Base-by-base conservation (phyloP, 2,329 filamentous ascomycete species). In the Metarhizium rileyi region DNA sequence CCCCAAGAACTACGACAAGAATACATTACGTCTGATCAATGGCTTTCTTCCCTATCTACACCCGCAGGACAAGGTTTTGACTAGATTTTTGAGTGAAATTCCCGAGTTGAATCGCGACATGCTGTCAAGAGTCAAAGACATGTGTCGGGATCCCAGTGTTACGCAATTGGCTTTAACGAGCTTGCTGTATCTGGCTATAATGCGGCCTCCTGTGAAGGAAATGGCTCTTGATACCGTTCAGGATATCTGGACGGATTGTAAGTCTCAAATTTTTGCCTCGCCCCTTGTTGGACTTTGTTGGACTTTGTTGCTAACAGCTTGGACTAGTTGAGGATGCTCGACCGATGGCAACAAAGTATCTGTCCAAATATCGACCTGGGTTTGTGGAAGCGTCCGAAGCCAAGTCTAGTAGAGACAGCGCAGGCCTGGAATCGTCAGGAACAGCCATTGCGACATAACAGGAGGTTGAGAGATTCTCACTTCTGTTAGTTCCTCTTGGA, bases 41-140 rank as follows among this genome's bases (percentile, higher is more conserved):
- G 87, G 87, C 2, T 88, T 98, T 59, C 69, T 95, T 30, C 87
- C 88, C 4, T 97, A 95, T 64, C 74, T 97, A n/a, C 90, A 96
- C 62, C 80, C 84, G 2, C 86, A 88, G 53, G 93, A 98, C 63
- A 91, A 93, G 65, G 79, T 95, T 22, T 72, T 98, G 50, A 90
- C 94, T 26, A 81, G 93, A 33, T 95, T 97, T 62, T 70, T 98
- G 42, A 90, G 89, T 46, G 93, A 98, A 66, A 83, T 98, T 30
- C 93, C 93, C 0, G 83, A 86, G 40, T 74, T 98, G 30, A 88
- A 83, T 53, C 66, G 72, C 30, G 75, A 78, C 10, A 81, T 97
- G 53, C 74, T 97, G 2, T 75, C 83, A 44, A 79, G 86, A 46
- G 81, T 97, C 33, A 83, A 82, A 66, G 69, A 71, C 30, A 72